These are phyloP conservation scores for Cladophialophora chaetospira DNA, from an alignment of 2,329 filamentous ascomycete genomes.

Conservation along the genomic window DNA sequence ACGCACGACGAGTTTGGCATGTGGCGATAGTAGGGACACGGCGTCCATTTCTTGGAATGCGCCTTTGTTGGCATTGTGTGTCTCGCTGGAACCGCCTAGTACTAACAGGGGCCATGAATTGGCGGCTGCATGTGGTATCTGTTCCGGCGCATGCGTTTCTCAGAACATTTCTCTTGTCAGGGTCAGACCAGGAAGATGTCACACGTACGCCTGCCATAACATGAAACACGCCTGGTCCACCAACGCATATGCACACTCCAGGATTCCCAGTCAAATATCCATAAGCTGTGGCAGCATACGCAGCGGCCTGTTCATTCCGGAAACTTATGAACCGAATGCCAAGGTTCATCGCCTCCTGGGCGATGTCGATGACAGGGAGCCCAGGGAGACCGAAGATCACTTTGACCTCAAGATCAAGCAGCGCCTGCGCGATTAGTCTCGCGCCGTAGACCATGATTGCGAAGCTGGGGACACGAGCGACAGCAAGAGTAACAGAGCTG, in stretches of 20 bases:
- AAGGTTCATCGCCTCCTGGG: conserved; percentile 57
- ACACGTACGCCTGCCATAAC: conserved; percentile 57
- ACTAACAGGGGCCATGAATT: conserved; percentile 59
- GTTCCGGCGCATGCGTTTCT: too few species aligned
- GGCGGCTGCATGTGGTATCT: conserved; percentile 54
- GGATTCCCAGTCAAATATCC: conserved; percentile 59
- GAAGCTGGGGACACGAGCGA: too few species aligned
- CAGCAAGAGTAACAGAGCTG: too few species aligned
- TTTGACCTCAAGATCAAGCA: conserved; percentile 52
- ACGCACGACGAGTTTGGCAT: conserved; percentile 55
- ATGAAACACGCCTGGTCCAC: conserved; percentile 61
- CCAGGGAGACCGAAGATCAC: conserved; percentile 58
- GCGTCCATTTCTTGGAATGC: conserved; percentile 62
- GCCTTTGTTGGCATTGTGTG: conserved; percentile 53
- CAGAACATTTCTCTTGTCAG: too few species aligned
- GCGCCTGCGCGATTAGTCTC: conserved; percentile 51
- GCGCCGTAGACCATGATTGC: conserved; percentile 33
- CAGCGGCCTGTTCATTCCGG: conserved; percentile 60
- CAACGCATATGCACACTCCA: conserved; percentile 60
- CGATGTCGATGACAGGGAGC: conserved; percentile 58
- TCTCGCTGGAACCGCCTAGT: conserved; percentile 57
- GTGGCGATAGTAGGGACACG: conserved; percentile 54
- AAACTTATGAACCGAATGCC: conserved; percentile 62
- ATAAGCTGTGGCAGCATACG: conserved; percentile 61
- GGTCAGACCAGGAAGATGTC: conserved; percentile 1